Evolutionary conservation across 2,329 filamentous ascomycete species (phyloP).

Genomic region (Saccharata proteae): DNA sequence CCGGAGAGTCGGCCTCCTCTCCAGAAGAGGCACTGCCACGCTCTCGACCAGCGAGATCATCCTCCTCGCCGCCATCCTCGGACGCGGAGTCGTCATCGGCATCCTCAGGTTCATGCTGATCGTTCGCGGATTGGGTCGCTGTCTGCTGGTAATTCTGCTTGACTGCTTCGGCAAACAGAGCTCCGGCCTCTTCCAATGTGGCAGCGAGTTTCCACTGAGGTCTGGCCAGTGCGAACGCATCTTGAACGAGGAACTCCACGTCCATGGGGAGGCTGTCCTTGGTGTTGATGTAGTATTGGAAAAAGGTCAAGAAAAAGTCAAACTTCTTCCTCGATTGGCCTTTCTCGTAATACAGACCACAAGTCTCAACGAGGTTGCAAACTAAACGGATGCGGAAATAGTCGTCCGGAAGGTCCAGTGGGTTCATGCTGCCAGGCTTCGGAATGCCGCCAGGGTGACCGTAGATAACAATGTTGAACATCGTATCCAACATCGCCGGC

Average conservation of each 20-base stretch:
- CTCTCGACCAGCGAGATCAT: slow-evolving; percentile 10
- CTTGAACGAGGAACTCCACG: slow-evolving; percentile 90
- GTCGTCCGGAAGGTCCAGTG: slow-evolving; percentile 80
- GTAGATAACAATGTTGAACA: slow-evolving; percentile 91
- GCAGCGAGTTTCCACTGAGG: slow-evolving; percentile 86
- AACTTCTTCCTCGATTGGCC: slow-evolving; percentile 92
- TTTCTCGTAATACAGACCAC: slow-evolving; percentile 90
- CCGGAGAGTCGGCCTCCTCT: slow-evolving; percentile 44
- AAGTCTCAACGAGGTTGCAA: slow-evolving; percentile 83
- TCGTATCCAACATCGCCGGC: slow-evolving; percentile 82
- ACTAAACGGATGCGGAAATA: slow-evolving; percentile 91
- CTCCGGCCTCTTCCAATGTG: slow-evolving; percentile 70
- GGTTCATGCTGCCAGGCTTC: slow-evolving; percentile 61
- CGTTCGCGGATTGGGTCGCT: slow-evolving; percentile 62
- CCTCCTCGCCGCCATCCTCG: slow-evolving; percentile 50
- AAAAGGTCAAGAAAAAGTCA: slow-evolving; percentile 92
- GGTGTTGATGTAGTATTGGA: slow-evolving; percentile 91
- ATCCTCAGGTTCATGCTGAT: slow-evolving; percentile 58
- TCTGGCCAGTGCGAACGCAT: slow-evolving; percentile 72
- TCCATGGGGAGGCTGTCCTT: slow-evolving; percentile 92
- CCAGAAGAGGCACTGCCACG: slow-evolving; percentile 17
- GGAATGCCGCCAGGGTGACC: slow-evolving; percentile 77
- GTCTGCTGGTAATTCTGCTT: slow-evolving; percentile 78
- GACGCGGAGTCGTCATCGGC: slow-evolving; percentile 53
- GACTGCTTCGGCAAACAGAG: slow-evolving; percentile 76